Evolutionary conservation across 192 early-diverging fungal species (phyloP), one percentile per base, ranked within the genome.

Genomic region (Neocallimastix lanati): DNA sequence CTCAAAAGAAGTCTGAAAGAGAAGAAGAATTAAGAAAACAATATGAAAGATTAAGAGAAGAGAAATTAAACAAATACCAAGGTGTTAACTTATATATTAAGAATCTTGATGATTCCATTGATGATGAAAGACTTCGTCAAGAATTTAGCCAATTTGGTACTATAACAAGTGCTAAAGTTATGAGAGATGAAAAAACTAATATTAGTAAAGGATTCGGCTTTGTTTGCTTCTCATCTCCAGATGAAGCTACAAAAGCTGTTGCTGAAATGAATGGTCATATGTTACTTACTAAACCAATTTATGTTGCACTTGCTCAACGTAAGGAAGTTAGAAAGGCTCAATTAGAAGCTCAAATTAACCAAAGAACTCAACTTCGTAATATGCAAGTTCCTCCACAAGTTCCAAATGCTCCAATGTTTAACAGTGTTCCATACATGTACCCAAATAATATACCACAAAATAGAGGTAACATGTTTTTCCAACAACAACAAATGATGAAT

Each of bases 1-100:
- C 98, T 80, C 96, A 99, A 87, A 99, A 98, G 95, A 97, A 98
- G 91, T 98, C 86, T n/a, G n/a, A n/a, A n/a, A n/a, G n/a, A n/a
- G n/a, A n/a, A n/a, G n/a, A n/a, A n/a, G n/a, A n/a, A n/a, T 91
- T 99, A 80, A 90, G 95, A 83, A 88, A 86, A 80, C 96, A 97
- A 88, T 97, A 96, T 88, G 96, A 99, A 87, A 92, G 93, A 84
- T 90, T 94, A 81, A 92, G 94, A 84, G 87, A 92, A 86, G 98
- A 99, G 88, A 96, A 97, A 89, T 85, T 96, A 76, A 94, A 88
- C 93, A 97, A 97, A 90, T 98, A 95, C 91, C 96, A 99, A 89
- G 96, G 95, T 81, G 96, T 95, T 83, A 99, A 99, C 88, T 87
- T 99, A 76, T 98, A 98, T 85, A 89, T 99, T 87, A 98, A 98